These are phyloP conservation scores for Salix caprea DNA, from an alignment of 345 rosid species.

Conservation along the genomic window DNA sequence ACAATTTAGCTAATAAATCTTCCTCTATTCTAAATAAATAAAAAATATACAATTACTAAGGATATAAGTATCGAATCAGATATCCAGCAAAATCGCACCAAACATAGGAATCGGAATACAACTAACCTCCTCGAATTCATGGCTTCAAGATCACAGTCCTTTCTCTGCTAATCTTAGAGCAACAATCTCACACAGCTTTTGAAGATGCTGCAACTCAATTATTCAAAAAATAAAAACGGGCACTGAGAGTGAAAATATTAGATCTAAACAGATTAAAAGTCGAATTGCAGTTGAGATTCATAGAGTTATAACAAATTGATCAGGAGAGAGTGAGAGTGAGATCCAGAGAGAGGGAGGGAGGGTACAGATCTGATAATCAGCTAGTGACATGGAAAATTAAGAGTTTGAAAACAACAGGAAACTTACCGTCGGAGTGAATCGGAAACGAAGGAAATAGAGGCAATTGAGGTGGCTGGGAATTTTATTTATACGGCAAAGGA, in stretches of 20 bases:
- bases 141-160: conserved; percentile 19
- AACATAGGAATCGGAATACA: not conserved
- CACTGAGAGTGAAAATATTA: not conserved
- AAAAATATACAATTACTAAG: not conserved
- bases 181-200: not conserved
- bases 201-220: not conserved
- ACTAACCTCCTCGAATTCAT: conserved; percentile 51
- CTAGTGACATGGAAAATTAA: not conserved
- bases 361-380: conserved; percentile 20
- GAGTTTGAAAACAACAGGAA: not conserved
- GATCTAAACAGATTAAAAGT: not conserved
- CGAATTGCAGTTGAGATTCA: not conserved
- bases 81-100: not conserved
- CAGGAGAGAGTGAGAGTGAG: not conserved
- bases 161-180: conserved; percentile 1
- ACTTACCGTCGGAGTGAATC: conserved; percentile 15
- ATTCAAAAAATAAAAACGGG: not conserved
- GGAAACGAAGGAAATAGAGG: not conserved
- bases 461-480: no score
- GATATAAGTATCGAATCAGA: not conserved
- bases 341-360: not conserved
- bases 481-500: not conserved
- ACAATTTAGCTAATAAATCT: not conserved
- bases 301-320: not conserved
- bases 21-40: not conserved